Evolutionary conservation across 805 yeast species (phyloP).

Genomic region (Metschnikowia shivogae): DNA sequence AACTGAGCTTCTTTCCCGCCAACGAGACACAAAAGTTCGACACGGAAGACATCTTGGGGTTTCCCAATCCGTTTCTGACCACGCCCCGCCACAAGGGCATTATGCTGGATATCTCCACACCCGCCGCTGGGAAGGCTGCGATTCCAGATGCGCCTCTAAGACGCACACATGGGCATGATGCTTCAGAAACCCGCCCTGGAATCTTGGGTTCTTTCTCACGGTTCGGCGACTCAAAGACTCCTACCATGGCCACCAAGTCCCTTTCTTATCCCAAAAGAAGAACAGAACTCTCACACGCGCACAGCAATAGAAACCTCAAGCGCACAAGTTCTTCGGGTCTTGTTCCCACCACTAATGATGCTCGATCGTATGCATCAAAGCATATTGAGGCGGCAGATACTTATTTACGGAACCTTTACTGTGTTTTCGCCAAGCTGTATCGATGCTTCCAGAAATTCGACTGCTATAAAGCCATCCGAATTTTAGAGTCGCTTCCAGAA

Average conservation of each 20-base stretch:
- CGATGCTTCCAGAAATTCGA: constrained; percentile 63
- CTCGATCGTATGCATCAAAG: constrained; percentile 4
- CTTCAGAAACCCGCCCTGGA: constrained; percentile 6
- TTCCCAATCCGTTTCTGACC: constrained; percentile 26
- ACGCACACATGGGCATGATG: constrained; percentile 13
- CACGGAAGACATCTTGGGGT: constrained; percentile 3
- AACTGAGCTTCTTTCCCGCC: constrained; percentile 4
- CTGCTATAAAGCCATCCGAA: constrained; percentile 73
- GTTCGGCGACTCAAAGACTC: constrained; percentile 12
- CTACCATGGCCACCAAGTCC: constrained; percentile 10
- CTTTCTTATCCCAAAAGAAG: constrained; percentile 12
- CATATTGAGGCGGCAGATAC: constrained; percentile 27
- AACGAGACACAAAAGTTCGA: constrained; percentile 5
- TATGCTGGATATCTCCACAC: constrained; percentile 15
- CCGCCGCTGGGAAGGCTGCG: constrained; percentile 18
- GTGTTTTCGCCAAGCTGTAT: constrained; percentile 55
- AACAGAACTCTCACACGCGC: constrained; percentile 10
- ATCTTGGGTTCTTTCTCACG: constrained; percentile 9
- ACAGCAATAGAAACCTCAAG: constrained; percentile 12
- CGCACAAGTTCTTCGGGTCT: constrained; percentile 13
- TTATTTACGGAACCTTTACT: constrained; percentile 45
- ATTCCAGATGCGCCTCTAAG: constrained; percentile 39
- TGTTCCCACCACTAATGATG: neutral
- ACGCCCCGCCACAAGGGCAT: constrained; percentile 24
- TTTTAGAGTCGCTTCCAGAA: constrained; percentile 60